Base-by-base conservation (phyloP, 495 filamentous ascomycete species). In the Thermochaetoides thermophila region DNA sequence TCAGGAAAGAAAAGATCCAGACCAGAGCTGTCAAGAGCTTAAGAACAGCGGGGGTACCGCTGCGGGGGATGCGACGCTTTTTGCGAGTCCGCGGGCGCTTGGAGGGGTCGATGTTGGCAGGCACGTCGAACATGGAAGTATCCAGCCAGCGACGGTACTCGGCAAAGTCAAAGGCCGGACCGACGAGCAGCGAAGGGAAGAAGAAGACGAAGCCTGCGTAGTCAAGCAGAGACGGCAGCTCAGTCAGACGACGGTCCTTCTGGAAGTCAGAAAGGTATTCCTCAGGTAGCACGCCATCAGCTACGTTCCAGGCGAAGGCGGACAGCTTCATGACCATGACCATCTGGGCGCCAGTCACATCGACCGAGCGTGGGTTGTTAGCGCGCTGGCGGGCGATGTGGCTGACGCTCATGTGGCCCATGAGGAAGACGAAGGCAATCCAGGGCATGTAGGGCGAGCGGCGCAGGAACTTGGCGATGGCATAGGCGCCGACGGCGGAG, bases 261-360 rank as follows among this genome's bases (percentile, higher is more conserved):
- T 97, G 89, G 36, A 78, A 69, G 39, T 87, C 85, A 3, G 80
- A 79, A 16, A 97, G 71, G 34, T 84, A 76, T 18, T 76, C 67
- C 17, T 81, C 71, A 8, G 84, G 76, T 20, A 87, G 59, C 32
- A 72, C 71, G 17, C 91, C 89, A 57, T 97, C 89, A 43, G 84
- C 79, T 14, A 96, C 76, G 49, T 94, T 94, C 89, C 89, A 97
- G 62, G 84, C 92, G 52, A 96, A 97, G 16, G 86, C 74, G 7
- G 73, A 78, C n/a, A 96, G 78, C 62, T 96, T 97, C 86, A 97
- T 97, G 34, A 93, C 76, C 40, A 96, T 53, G 9, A 97, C 89
- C 89, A 97, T 97, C 56, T 97, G 89, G 0, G 89, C 86, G 31
- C 84, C 85, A 11, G 87, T 93, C 44, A 97, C 86, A 55, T 97